Evolutionary conservation across 352 stramenopile species (phyloP).

Genomic region (Phytophthora melonis): DNA sequence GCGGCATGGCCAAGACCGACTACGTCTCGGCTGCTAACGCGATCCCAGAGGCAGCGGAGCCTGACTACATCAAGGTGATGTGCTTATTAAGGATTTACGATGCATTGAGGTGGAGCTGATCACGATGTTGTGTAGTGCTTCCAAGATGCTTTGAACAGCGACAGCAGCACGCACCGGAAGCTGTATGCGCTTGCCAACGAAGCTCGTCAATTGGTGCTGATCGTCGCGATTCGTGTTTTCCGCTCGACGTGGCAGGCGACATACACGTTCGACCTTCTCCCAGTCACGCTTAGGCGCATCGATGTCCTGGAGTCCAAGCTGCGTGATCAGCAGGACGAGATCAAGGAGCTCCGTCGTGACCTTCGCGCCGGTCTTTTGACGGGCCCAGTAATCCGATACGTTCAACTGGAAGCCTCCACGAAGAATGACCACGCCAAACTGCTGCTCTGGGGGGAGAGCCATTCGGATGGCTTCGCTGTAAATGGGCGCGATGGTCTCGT

Average conservation of each 20-base stretch:
- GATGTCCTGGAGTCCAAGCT: constrained; percentile 17
- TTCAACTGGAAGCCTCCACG: background rate
- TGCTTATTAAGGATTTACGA: too few species aligned
- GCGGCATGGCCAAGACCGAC: background rate
- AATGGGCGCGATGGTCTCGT: background rate
- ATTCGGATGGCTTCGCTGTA: background rate
- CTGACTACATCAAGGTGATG: background rate
- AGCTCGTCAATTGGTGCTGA: background rate
- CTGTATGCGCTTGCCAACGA: background rate
- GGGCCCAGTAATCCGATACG: background rate
- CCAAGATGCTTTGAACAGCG: background rate
- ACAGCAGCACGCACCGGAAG: background rate
- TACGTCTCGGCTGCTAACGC: background rate
- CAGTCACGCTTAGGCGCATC: constrained; percentile 8
- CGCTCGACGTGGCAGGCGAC: background rate
- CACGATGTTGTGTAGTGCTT: constrained; percentile 2
- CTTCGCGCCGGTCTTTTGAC: background rate
- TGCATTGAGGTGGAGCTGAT: too few species aligned
- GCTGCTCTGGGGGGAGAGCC: background rate
- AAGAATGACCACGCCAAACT: background rate
- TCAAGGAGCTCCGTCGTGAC: background rate
- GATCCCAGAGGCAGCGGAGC: background rate
- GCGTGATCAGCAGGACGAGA: constrained; percentile 11
- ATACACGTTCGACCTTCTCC: constrained; percentile 11
- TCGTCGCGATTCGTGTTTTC: background rate